Conservation (phyloP, 441 rosid genomes). For the Breynia disticha region DNA sequence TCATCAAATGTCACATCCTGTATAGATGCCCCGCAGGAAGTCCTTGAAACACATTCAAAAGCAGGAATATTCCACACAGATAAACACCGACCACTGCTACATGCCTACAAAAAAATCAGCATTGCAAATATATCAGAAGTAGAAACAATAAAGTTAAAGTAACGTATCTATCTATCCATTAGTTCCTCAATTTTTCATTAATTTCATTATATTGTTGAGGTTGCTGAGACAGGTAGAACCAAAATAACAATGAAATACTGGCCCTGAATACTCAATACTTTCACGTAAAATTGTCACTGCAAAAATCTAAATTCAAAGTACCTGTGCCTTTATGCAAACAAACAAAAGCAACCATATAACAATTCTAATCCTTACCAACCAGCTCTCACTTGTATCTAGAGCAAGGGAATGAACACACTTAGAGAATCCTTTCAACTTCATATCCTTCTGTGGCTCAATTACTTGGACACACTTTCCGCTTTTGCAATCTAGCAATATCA, state of each 20-base stretch:
- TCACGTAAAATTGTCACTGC: not conserved
- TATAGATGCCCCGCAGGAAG: constrained; percentile 34
- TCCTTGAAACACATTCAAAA: constrained; percentile 66
- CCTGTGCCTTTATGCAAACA: not conserved
- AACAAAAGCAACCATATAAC: constrained; percentile 1
- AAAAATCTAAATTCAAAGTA: not conserved
- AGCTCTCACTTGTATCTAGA: constrained; percentile 91
- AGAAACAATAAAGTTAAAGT: not conserved
- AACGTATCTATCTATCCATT: not conserved
- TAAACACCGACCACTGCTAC: constrained; percentile 56
- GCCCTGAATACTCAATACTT: not conserved
- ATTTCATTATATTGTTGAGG: no score
- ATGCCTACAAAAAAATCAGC: constrained; percentile 36
- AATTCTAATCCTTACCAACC: constrained; percentile 72
- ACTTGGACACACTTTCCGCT: constrained; percentile 69
- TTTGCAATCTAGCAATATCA: constrained; percentile 61
- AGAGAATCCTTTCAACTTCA: constrained; percentile 31
- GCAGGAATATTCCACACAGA: constrained; percentile 85
- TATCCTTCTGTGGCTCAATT: constrained; percentile 45
- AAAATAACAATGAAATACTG: not conserved
- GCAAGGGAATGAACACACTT: constrained; percentile 60
- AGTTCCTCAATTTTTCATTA: no score
- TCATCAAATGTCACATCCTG: constrained; percentile 73
- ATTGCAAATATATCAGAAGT: not conserved
- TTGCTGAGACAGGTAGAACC: no score